phyloP scores from a whole-genome alignment of 2,329 filamentous ascomycete species.

The Diaporthe sp. region DNA sequence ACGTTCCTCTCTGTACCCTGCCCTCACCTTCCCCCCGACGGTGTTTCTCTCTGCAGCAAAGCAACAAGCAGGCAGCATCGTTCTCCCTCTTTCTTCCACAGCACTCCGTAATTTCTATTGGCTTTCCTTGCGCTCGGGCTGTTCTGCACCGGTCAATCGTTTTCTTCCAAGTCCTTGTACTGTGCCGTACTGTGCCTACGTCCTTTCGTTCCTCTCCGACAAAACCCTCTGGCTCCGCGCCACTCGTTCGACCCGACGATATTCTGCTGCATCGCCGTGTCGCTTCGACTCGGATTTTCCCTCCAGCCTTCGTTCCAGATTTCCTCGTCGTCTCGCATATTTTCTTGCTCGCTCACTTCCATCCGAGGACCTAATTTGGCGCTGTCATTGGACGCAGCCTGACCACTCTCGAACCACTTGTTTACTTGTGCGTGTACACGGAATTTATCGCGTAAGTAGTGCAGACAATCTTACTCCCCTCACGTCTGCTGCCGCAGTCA shows the following conservation, averaged over 20 bases:
- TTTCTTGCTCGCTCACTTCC: conserved; percentile 16
- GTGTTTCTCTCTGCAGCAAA: conserved; percentile 33
- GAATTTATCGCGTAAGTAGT: conserved; percentile 28
- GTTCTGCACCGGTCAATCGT: conserved; percentile 30
- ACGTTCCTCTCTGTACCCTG: not conserved
- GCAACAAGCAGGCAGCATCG: conserved; percentile 36
- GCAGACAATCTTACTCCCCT: not conserved
- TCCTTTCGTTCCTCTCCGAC: conserved; percentile 34
- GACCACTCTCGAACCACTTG: conserved; percentile 5
- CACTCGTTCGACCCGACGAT: conserved; percentile 27
- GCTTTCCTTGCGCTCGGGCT: conserved; percentile 32
- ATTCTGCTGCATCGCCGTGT: conserved; percentile 35
- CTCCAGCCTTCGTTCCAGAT: conserved; percentile 15
- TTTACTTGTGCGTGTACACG: conserved; percentile 24
- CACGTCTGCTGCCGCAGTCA: not conserved
- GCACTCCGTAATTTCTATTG: conserved; percentile 14
- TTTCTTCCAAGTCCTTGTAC: conserved; percentile 34
- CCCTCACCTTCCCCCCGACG: not conserved
- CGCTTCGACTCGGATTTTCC: conserved; percentile 8
- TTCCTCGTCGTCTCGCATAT: conserved; percentile 26
- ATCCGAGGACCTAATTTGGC: conserved; percentile 4
- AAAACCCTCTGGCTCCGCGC: conserved; percentile 29
- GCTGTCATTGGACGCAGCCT: conserved; percentile 22
- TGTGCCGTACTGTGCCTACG: conserved; percentile 34
- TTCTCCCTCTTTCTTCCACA: conserved; percentile 17